Conservation (phyloP, 768 basidiomycete species). For the Leccinellum rugosiceps region DNA sequence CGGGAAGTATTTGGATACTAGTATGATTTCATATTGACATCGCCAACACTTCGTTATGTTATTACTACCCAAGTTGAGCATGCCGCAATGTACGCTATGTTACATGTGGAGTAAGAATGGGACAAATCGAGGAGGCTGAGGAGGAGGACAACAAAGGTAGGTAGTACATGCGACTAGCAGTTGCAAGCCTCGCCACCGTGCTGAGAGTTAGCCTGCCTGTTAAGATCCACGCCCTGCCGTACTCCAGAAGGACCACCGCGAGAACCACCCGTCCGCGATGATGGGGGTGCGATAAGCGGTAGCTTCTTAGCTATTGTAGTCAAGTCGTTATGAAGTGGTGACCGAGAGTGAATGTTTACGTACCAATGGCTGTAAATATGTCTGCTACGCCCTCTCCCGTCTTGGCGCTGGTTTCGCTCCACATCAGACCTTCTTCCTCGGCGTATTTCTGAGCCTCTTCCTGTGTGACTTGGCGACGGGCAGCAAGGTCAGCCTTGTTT, state of each 20-base stretch:
- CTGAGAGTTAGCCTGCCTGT: conserved; percentile 53
- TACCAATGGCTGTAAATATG: conserved; percentile 84
- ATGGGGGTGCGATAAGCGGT: conserved; percentile 73
- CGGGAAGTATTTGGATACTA: not conserved
- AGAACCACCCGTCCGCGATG: conserved; percentile 53
- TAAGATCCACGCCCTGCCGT: conserved; percentile 76
- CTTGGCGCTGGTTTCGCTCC: conserved; percentile 91
- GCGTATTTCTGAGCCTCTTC: conserved; percentile 93
- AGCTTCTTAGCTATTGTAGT: conserved; percentile 71
- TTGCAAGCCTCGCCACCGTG: conserved; percentile 68
- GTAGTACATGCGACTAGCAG: conserved; percentile 45
- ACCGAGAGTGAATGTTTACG: conserved; percentile 22
- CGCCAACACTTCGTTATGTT: conserved; percentile 6
- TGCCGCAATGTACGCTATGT: conserved; percentile 26
- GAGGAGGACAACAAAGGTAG: not conserved
- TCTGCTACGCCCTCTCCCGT: conserved; percentile 81
- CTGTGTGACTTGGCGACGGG: conserved; percentile 78
- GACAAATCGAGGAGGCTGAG: conserved; percentile 9
- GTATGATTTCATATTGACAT: conserved; percentile 9
- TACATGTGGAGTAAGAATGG: conserved; percentile 26
- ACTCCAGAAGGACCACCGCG: conserved; percentile 49
- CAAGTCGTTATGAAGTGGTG: not conserved
- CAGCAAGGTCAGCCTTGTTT: conserved; percentile 88
- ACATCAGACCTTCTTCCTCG: conserved; percentile 89
- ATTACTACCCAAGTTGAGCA: conserved; percentile 30